Conservation (phyloP, 441 rosid genomes). For the Pelargonium citronellum region DNA sequence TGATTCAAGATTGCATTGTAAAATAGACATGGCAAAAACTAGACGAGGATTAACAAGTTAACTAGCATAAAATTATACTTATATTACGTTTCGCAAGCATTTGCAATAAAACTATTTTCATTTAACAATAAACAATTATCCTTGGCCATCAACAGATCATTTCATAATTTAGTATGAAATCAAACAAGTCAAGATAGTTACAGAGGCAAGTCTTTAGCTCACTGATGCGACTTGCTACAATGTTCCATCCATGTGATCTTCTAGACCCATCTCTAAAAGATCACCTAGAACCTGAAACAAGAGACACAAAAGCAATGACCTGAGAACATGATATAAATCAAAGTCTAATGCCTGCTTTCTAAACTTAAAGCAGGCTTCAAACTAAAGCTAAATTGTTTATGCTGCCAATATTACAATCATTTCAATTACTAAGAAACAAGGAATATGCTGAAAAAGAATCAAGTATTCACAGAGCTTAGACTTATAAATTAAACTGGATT, state of each 20-base stretch:
- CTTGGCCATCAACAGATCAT: neutral
- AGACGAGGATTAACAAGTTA: neutral
- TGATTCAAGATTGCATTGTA: conserved; percentile 5
- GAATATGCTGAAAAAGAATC: neutral
- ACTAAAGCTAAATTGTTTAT: neutral
- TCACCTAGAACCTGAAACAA: neutral
- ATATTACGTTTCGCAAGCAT: neutral
- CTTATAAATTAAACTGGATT: neutral
- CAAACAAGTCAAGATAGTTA: neutral
- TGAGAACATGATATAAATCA: neutral
- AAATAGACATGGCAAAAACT: neutral
- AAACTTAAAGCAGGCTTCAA: neutral
- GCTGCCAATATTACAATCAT: neutral
- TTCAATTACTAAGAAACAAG: neutral
- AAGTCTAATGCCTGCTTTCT: neutral
- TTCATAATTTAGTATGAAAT: neutral
- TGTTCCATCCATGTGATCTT: neutral
- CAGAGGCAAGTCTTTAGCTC: neutral
- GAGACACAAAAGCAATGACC: neutral
- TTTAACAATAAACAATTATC: neutral
- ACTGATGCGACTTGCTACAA: neutral
- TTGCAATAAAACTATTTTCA: neutral
- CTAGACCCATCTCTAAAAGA: conserved; percentile 6
- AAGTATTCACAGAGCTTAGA: neutral
- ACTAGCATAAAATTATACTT: neutral